These are phyloP conservation scores for Aureobasidium namibiae DNA, from an alignment of 2,329 filamentous ascomycete genomes.

Conservation along the genomic window DNA sequence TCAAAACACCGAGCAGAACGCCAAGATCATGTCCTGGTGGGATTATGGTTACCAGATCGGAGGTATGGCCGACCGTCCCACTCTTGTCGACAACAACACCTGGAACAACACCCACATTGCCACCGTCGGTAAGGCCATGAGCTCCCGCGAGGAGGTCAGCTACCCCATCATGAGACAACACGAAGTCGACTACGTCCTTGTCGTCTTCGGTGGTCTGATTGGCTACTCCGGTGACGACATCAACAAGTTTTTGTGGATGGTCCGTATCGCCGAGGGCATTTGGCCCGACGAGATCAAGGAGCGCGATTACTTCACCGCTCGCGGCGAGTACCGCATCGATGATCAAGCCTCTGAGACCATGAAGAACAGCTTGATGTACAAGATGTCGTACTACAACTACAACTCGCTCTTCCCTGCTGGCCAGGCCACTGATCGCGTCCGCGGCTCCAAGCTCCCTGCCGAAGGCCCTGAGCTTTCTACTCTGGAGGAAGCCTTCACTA, in stretches of 20 bases:
- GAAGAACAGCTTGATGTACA: slow-evolving; percentile 99
- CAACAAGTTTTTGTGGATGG: slow-evolving; percentile 99
- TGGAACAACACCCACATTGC: slow-evolving; percentile 99
- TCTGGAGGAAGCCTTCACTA: slow-evolving; percentile 94
- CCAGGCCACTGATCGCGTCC: slow-evolving; percentile 84
- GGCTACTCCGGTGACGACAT: slow-evolving; percentile 98
- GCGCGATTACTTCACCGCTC: slow-evolving; percentile 85
- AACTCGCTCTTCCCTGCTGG: slow-evolving; percentile 82
- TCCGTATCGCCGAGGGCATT: slow-evolving; percentile 96
- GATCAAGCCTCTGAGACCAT: slow-evolving; percentile 90
- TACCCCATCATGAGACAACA: slow-evolving; percentile 98
- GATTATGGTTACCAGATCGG: slow-evolving; percentile 99
- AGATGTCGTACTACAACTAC: slow-evolving; percentile 99
- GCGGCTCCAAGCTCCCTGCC: slow-evolving; percentile 70
- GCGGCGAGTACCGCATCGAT: slow-evolving; percentile 93
- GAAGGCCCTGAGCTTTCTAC: slow-evolving; percentile 78
- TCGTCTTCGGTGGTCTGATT: slow-evolving; percentile 91
- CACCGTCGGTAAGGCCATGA: slow-evolving; percentile 98
- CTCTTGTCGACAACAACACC: slow-evolving; percentile 97
- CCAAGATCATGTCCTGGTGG: slow-evolving; percentile 99
- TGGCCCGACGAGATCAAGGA: slow-evolving; percentile 99
- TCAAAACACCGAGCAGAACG: slow-evolving; percentile 88
- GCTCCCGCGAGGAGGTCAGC: slow-evolving; percentile 91
- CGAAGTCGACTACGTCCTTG: slow-evolving; percentile 96
- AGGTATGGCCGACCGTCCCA: slow-evolving; percentile 96